phyloP scores from a whole-genome alignment of 441 rosid species.

The Manihot esculenta region DNA sequence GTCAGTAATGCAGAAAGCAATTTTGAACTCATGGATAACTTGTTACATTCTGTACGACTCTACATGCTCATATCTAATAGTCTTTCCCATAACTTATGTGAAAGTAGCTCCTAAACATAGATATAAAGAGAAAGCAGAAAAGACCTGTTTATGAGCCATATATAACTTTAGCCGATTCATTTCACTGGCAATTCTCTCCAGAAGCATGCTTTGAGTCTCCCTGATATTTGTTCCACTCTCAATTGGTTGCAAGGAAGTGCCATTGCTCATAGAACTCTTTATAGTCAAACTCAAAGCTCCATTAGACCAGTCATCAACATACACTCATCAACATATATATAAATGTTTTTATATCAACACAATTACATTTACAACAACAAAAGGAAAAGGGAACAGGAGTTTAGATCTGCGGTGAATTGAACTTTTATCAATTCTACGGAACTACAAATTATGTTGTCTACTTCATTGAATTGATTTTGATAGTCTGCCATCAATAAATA shows the following conservation, averaged over 20 bases:
- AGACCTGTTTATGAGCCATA: conserved; percentile 92
- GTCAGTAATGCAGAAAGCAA: neutral
- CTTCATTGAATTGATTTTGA: neutral
- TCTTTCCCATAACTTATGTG: neutral
- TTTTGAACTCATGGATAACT: neutral
- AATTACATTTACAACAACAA: neutral
- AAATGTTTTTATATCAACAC: conserved; percentile 3
- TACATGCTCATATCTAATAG: neutral
- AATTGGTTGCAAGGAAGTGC: conserved; percentile 35
- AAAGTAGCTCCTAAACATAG: neutral
- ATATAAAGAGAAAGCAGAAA: conserved; percentile 26
- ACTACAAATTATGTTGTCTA: neutral
- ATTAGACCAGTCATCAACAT: conserved; percentile 92
- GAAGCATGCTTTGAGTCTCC: conserved; percentile 95
- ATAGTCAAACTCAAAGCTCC: conserved; percentile 48
- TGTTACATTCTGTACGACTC: neutral
- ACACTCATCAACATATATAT: conserved; percentile 23
- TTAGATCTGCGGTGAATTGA: neutral
- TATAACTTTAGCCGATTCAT: conserved; percentile 96
- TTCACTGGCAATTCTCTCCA: conserved; percentile 96
- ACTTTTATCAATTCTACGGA: neutral
- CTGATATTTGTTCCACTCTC: conserved; percentile 81
- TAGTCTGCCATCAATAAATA: neutral
- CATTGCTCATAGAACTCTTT: conserved; percentile 45
- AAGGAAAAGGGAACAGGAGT: neutral